Conservation (phyloP, 2,329 filamentous ascomycete genomes). For the Penicillium sp. region DNA sequence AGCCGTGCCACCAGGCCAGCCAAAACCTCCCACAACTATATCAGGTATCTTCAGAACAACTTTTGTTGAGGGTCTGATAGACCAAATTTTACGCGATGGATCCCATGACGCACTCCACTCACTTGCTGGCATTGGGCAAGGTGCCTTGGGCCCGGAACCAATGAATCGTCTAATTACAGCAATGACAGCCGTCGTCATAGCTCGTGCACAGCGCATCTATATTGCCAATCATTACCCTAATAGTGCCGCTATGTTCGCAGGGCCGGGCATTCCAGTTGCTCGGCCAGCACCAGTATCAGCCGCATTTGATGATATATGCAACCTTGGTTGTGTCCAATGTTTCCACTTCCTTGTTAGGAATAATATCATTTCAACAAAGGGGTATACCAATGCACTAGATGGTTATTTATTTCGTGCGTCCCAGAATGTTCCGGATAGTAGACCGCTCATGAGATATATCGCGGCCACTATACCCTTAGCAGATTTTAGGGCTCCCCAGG, state of each 20-base stretch:
- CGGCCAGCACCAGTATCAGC: too few species aligned
- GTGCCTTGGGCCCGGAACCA: neutral
- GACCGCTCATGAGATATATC: too few species aligned
- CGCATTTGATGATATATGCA: neutral
- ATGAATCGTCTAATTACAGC: too few species aligned
- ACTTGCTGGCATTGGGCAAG: neutral
- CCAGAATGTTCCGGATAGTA: too few species aligned
- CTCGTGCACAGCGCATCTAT: neutral
- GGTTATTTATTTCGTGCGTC: neutral
- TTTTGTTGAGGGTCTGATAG: neutral
- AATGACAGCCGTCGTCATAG: too few species aligned
- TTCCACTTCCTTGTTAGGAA: neutral
- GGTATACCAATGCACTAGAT: neutral
- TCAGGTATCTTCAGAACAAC: too few species aligned
- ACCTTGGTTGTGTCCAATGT: neutral
- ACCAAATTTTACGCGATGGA: neutral
- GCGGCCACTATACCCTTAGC: too few species aligned
- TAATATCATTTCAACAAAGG: neutral
- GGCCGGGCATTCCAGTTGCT: too few species aligned
- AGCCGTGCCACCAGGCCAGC: neutral
- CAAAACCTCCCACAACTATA: too few species aligned
- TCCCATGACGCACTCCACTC: neutral
- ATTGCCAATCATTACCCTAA: neutral
- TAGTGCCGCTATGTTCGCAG: too few species aligned
- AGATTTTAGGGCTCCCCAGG: too few species aligned